A percentile compares a stretch with the other conserved stretches of the same genome.
Conservation (phyloP, 2,329 filamentous ascomycete species). For the Claviceps cyperi region DNA sequence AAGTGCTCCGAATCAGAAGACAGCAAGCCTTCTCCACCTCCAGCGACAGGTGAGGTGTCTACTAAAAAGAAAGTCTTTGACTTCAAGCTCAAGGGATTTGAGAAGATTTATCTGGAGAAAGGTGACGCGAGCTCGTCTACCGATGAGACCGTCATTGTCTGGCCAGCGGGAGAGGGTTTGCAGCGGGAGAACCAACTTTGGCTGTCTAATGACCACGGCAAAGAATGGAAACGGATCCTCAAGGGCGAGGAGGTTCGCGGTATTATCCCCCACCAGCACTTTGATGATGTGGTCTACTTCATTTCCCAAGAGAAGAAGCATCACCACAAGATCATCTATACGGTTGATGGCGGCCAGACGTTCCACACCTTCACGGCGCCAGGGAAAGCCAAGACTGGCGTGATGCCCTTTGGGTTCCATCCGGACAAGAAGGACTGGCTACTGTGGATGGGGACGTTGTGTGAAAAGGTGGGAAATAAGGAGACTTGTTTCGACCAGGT, state of each 20-base stretch:
- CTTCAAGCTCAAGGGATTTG: constrained; percentile 33
- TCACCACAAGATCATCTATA: constrained; percentile 53
- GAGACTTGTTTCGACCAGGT: constrained; percentile 57
- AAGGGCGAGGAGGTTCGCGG: constrained; percentile 52
- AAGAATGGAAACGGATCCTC: constrained; percentile 61
- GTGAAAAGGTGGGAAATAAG: constrained; percentile 35
- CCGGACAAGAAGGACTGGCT: constrained; percentile 77
- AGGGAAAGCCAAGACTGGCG: constrained; percentile 26
- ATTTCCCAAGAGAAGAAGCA: constrained; percentile 41
- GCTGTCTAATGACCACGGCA: constrained; percentile 75
- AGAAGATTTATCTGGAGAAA: constrained; percentile 67
- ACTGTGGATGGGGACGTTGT: constrained; percentile 73
- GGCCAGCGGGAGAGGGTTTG: constrained; percentile 26
- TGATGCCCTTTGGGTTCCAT: constrained; percentile 58
- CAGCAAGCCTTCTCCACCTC: constrained; percentile 27
- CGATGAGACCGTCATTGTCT: constrained; percentile 58
- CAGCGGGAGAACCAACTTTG: constrained; percentile 44
- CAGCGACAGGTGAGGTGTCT: constrained; percentile 52
- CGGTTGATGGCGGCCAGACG: constrained; percentile 59
- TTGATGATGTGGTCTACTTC: constrained; percentile 79
- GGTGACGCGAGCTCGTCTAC: constrained; percentile 45
- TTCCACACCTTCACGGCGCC: constrained; percentile 64
- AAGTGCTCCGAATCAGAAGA: constrained; percentile 51
- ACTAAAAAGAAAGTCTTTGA: constrained; percentile 48
- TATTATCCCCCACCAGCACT: constrained; percentile 66